Base-by-base conservation (phyloP, 108 stramenopile genomes). In the Ochromonas danica region DNA sequence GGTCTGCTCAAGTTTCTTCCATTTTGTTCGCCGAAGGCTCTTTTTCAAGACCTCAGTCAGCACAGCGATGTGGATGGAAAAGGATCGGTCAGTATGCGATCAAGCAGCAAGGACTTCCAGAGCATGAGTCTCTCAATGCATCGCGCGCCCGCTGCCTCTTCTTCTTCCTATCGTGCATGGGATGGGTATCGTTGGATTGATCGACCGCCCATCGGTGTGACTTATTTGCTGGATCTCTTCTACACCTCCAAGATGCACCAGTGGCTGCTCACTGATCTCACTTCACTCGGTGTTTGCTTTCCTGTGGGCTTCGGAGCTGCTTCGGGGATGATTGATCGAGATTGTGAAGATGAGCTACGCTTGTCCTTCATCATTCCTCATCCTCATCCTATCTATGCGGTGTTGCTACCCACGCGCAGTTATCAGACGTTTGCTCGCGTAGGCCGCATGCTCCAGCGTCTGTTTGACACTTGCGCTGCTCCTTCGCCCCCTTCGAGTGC, bases 191-290 rank as follows among this genome's bases (percentile, higher is more conserved):
- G 38, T 36, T 75, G 45, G 72, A 6, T 36, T 10, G 51, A 75
- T 36, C 36, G 27, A 10, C 72, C 72, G 17, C 72, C 72, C 6
- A 33, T 41, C 6, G 6, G 3, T 3, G 72, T 75, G 28, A 27
- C 28, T 31, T 10, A 75, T 33, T 36, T 75, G 40, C 31, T 75
- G 31, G 72, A 75, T 36, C 43, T 75, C 40, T 75, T 75, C 31
- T 75, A 57, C 72, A 45, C 72, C 14, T 75, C 72, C 14, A 3
- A 33, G 10, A 30, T 75, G 31, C 51, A 75, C 31, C 72, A 75
- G 31, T 31, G 6, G 10, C 10, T 57, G 17, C n/a, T 75, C 25
- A 75, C 25, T 3, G 72, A 75, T 25, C 28, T 75, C n/a, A 27
- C 31, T 22, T 75, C 72, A 27, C 27, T 75, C 17, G 72, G 72